Base-by-base conservation (phyloP, 2,329 filamentous ascomycete species). In the Colletotrichum liriopes region DNA sequence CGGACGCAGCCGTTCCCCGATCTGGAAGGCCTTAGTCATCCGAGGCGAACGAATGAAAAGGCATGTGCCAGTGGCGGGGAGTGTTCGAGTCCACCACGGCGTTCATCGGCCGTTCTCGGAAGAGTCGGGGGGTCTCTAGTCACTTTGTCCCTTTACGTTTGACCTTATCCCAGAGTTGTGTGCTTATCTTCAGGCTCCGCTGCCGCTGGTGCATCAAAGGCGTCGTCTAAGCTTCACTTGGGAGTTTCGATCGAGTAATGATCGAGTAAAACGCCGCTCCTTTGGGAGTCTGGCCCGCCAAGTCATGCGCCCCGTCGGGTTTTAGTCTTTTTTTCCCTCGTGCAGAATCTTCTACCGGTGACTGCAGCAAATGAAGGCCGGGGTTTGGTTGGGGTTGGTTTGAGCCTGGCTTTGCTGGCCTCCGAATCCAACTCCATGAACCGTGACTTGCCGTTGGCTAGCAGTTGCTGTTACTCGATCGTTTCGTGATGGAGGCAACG, bases 181-280 rank as follows among this genome's bases (percentile, higher is more conserved):
- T 62, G 65, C 41, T 51, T 56, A 58, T 72, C 14, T n/a, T 18
- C 26, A 12, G n/a, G 61, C 49, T 45, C 39, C 37, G 37, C 23
- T 45, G 35, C 49, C 32, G 51, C 23, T 32, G 66, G 52, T 39
- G 70, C 55, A 65, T 37, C 45, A 26, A 29, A 51, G 56, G 65
- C 26, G 49, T 45, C 61, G 61, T 39, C 56, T 23, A 66, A 68
- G 65, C 69, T 68, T 71, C 32, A 32, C 37, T 58, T 47, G 73
- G 73, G 78, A 79, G 79, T 84, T 85, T 84, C 75, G 72, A 85
- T 85, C 83, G 84, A 85, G 83, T 85, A 85, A 85, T 76, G 59
- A 82, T 84, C 81, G 82, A 82, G 82, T 84, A 84, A 84, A 78
- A 59, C 41, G 64, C 23, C 37, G 52, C 47, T 58, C 5, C 29